phyloP scores from a whole-genome alignment of 225 moss, liverwort and hornwort genomes.

The Physcomitrium patens region DNA sequence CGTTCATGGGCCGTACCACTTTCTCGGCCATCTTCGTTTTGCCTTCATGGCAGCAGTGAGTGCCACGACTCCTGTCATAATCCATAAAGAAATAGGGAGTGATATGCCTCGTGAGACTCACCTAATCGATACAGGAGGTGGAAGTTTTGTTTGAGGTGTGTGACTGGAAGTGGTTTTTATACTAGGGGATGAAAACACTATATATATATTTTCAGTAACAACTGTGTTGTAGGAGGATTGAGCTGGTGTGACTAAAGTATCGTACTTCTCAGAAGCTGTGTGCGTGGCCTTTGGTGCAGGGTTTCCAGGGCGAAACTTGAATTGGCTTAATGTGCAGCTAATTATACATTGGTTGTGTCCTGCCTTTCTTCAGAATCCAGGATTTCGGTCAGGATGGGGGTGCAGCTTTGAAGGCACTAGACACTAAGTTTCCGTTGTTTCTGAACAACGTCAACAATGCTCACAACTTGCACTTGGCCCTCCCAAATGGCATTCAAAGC shows the following conservation, averaged over 20 bases:
- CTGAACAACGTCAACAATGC: constrained; percentile 54
- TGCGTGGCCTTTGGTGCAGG: too few relatives aligned
- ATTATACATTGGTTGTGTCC: constrained; percentile 5
- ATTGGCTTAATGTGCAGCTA: constrained; percentile 15
- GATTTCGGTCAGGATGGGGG: constrained; percentile 94
- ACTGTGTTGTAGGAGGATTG: too few relatives aligned
- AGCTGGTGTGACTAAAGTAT: too few relatives aligned
- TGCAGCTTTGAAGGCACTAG: constrained; percentile 66
- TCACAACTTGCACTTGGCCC: constrained; percentile 64
- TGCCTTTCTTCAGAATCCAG: constrained; percentile 60
- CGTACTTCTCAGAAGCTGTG: too few relatives aligned
- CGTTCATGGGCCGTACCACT: constrained; percentile 75
- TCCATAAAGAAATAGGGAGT: too few relatives aligned
- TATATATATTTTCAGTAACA: too few relatives aligned
- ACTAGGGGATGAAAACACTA: too few relatives aligned
- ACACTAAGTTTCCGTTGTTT: constrained; percentile 73
- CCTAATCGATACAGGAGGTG: too few relatives aligned
- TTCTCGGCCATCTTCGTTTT: constrained; percentile 94
- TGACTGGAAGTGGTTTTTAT: too few relatives aligned
- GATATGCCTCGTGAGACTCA: too few relatives aligned
- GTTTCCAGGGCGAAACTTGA: background rate
- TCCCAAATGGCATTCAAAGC: constrained; percentile 45
- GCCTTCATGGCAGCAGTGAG: constrained; percentile 98
- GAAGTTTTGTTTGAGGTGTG: too few relatives aligned
- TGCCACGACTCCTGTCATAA: background rate